A percentile compares a stretch with the other conserved stretches of the same genome.
These are phyloP conservation scores for Lepidopterella palustris DNA, from an alignment of 495 filamentous ascomycete genomes.

Conservation along the genomic window DNA sequence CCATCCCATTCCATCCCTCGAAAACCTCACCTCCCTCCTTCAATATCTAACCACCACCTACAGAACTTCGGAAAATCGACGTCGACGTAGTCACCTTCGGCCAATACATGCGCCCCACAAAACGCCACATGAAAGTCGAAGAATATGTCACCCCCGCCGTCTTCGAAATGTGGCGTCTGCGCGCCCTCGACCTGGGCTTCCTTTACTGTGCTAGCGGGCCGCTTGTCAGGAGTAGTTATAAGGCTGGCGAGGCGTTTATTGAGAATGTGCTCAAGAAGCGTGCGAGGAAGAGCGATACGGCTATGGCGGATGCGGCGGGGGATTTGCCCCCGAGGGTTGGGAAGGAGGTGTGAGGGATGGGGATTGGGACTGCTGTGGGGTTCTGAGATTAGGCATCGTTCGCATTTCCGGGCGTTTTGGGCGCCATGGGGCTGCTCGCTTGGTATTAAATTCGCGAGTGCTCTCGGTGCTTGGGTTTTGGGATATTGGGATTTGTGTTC, in stretches of 20 bases:
- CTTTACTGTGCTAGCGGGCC: constrained; percentile 92
- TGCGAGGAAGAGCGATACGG: constrained; percentile 39
- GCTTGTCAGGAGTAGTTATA: constrained; percentile 87
- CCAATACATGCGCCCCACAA: constrained; percentile 98
- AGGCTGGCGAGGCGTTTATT: constrained; percentile 96
- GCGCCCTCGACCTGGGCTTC: constrained; percentile 92
- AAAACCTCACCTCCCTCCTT: background rate
- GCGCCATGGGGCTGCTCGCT: no score
- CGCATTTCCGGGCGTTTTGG: no score
- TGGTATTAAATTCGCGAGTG: no score
- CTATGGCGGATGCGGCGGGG: constrained; percentile 1
- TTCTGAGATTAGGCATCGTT: no score
- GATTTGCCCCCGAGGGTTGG: no score
- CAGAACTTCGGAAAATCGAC: constrained; percentile 66
- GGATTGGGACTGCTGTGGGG: no score
- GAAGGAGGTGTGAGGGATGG: no score
- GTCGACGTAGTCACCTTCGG: constrained; percentile 97
- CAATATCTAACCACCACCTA: constrained; percentile 13
- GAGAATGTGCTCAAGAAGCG: constrained; percentile 96
- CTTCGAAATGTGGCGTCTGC: constrained; percentile 85
- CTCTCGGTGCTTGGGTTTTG: no score
- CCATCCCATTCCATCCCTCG: background rate
- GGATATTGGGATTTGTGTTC: no score
- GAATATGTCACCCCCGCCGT: constrained; percentile 85
- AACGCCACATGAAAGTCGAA: constrained; percentile 92